These are phyloP conservation scores for Corchorus olitorius DNA, from an alignment of 345 rosid genomes.

Conservation along the genomic window DNA sequence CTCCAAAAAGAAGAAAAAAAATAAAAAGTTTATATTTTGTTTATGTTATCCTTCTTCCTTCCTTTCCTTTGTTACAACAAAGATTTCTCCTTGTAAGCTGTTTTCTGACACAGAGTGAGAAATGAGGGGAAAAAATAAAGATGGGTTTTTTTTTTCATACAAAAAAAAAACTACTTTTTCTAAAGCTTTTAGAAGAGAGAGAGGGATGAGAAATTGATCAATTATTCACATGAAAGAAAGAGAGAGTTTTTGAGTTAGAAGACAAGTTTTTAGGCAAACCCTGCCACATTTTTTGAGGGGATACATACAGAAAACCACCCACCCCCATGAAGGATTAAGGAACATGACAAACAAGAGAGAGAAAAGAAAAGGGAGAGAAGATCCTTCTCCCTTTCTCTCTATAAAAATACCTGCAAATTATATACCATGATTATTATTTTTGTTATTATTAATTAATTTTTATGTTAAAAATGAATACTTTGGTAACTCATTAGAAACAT, in stretches of 20 bases:
- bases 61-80: conserved; percentile 2
- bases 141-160: not conserved
- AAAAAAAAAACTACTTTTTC: conserved; percentile 11
- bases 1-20: conserved; percentile 19
- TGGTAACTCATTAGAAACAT: conserved; percentile 13
- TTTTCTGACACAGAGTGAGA: conserved; percentile 17
- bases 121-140: not conserved
- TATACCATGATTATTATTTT: too few relatives aligned
- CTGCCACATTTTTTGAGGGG: conserved; percentile 27
- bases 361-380: conserved; percentile 18
- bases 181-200: conserved; percentile 20
- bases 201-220: conserved; percentile 19
- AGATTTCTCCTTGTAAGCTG: conserved; percentile 14
- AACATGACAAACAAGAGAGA: conserved; percentile 26
- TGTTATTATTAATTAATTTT: not conserved
- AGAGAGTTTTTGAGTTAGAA: conserved; percentile 21
- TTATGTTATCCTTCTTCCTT: not conserved
- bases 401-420: not conserved
- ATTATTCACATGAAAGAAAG: conserved; percentile 6
- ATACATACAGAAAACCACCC: conserved; percentile 28
- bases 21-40: not conserved
- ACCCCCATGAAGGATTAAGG: conserved; percentile 24
- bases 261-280: conserved; percentile 12
- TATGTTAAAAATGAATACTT: not conserved
- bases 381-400: not conserved